These are phyloP conservation scores for Geotrichum phurueaensis DNA, from an alignment of 1,139 yeast species.

Conservation along the genomic window DNA sequence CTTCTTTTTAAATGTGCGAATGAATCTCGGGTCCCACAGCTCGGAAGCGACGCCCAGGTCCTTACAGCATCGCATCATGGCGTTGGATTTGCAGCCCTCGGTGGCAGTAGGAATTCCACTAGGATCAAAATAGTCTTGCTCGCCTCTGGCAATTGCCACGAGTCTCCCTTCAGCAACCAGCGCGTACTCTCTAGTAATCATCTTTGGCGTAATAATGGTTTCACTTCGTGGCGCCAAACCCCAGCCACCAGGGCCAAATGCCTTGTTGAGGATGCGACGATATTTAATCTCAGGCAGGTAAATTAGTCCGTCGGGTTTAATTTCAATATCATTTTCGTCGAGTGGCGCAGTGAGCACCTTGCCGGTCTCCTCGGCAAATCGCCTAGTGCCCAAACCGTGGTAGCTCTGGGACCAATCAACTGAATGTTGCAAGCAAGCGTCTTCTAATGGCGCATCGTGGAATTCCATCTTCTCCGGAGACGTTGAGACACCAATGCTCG, in stretches of 20 bases:
- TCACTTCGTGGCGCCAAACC: slow-evolving; percentile 93
- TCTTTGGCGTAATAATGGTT: slow-evolving; percentile 58
- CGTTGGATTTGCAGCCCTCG: slow-evolving; percentile 95
- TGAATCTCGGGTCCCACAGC: slow-evolving; percentile 92
- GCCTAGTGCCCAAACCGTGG: slow-evolving; percentile 66
- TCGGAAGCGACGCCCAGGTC: slow-evolving; percentile 96
- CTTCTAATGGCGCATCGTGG: neutral
- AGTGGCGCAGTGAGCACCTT: slow-evolving; percentile 56
- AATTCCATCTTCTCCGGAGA: neutral
- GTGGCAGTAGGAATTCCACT: slow-evolving; percentile 91
- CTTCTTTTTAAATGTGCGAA: slow-evolving; percentile 67
- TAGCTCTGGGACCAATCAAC: slow-evolving; percentile 31
- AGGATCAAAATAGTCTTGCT: slow-evolving; percentile 84
- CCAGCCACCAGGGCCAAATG: slow-evolving; percentile 99
- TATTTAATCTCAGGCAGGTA: slow-evolving; percentile 93
- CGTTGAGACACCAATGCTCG: neutral
- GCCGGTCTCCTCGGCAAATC: slow-evolving; percentile 60
- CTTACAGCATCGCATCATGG: slow-evolving; percentile 95
- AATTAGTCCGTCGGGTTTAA: slow-evolving; percentile 89
- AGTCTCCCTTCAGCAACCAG: slow-evolving; percentile 80
- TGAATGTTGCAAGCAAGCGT: neutral
- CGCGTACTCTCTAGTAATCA: slow-evolving; percentile 84
- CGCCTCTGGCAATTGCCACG: slow-evolving; percentile 91
- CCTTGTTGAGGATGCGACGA: slow-evolving; percentile 75
- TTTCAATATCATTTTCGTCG: slow-evolving; percentile 69